These are phyloP conservation scores for Penicillium sp. DNA, from an alignment of 2,329 filamentous ascomycete species.

Conservation along the genomic window DNA sequence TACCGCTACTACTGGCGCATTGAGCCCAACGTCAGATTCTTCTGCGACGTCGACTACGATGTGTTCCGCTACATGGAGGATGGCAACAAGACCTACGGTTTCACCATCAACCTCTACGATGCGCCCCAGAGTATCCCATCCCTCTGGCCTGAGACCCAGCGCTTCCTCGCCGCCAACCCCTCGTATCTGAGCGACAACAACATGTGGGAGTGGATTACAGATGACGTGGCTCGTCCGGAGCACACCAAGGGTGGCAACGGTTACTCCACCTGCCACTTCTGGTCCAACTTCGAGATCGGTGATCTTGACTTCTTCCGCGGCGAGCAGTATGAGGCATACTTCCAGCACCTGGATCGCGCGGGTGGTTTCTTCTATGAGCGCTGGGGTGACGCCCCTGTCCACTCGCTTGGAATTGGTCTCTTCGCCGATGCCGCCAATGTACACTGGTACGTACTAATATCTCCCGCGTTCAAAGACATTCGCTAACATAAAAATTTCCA, in stretches of 20 bases:
- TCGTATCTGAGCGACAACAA: slow-evolving; percentile 81
- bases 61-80: slow-evolving; percentile 98
- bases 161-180: slow-evolving; percentile 84
- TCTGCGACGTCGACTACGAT: slow-evolving; percentile 98
- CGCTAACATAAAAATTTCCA: slow-evolving; percentile 40
- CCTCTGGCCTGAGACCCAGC: slow-evolving; percentile 92
- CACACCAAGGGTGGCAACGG: slow-evolving; percentile 82
- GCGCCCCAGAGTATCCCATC: slow-evolving; percentile 80
- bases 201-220: slow-evolving; percentile 83
- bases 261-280: slow-evolving; percentile 98
- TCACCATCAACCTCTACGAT: slow-evolving; percentile 97
- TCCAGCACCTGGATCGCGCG: slow-evolving; percentile 88
- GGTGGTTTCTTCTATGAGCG: slow-evolving; percentile 98
- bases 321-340: slow-evolving; percentile 90
- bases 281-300: slow-evolving; percentile 97
- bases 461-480: neutral
- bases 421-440: slow-evolving; percentile 91
- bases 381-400: slow-evolving; percentile 97
- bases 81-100: slow-evolving; percentile 98
- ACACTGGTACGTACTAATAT: slow-evolving; percentile 70
- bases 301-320: slow-evolving; percentile 93
- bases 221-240: slow-evolving; percentile 72
- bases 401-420: slow-evolving; percentile 86
- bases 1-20: slow-evolving; percentile 97
- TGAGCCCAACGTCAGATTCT: slow-evolving; percentile 98